Conservation (phyloP, 129 eudicot genomes). For the Solidago caesia region DNA sequence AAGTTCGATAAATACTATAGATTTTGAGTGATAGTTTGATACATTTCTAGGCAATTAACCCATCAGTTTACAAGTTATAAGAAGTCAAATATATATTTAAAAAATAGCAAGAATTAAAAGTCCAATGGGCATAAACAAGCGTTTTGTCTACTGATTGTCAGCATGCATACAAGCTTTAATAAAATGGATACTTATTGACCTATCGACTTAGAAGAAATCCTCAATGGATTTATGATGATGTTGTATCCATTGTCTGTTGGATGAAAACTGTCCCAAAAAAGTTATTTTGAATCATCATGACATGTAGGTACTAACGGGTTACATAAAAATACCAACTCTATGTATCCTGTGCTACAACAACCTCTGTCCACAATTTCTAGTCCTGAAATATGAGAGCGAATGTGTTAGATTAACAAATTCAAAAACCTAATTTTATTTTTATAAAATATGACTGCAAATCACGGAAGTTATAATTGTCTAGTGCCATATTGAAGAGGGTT, state of each 20-base stretch:
- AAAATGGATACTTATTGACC: background rate
- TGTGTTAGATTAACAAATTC: background rate
- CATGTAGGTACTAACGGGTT: conserved; percentile 33
- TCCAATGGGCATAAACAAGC: too few relatives aligned
- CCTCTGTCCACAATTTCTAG: conserved; percentile 36
- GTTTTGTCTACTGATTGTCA: too few relatives aligned
- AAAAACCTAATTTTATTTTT: background rate
- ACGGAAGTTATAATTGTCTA: background rate
- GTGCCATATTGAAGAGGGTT: background rate
- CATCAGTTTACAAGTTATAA: too few relatives aligned
- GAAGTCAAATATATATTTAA: too few relatives aligned
- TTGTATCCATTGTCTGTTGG: conserved; percentile 44
- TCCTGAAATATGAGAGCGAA: conserved; percentile 30
- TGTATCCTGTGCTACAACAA: conserved; percentile 60
- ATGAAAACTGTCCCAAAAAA: too few relatives aligned
- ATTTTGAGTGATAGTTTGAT: too few relatives aligned
- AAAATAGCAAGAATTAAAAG: too few relatives aligned
- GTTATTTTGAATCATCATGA: conserved; percentile 34
- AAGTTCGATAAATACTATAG: too few relatives aligned
- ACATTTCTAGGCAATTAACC: too few relatives aligned
- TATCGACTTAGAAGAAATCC: conserved; percentile 15
- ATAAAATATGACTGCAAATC: background rate
- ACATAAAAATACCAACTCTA: conserved; percentile 48
- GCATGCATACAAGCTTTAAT: too few relatives aligned
- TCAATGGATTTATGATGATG: conserved; percentile 29